Evolutionary conservation across 1,284 basidiomycete species (phyloP).

Genomic region (Moniliophthora roreri): DNA sequence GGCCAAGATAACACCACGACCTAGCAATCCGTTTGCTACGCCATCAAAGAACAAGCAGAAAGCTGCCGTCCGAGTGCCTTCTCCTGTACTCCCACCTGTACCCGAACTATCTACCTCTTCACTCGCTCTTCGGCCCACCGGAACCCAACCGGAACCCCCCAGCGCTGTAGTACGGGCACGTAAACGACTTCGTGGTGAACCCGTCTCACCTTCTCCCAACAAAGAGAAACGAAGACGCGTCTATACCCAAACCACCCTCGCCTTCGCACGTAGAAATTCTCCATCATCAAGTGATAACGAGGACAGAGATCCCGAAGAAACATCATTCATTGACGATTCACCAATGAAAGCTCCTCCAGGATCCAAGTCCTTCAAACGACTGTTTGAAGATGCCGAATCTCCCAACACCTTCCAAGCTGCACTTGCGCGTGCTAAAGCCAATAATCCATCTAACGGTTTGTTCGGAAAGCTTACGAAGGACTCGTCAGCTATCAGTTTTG

Average conservation of each 20-base stretch:
- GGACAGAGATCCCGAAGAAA: constrained; percentile 34
- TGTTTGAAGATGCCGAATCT: constrained; percentile 59
- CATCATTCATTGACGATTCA: constrained; percentile 64
- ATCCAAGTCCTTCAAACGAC: constrained; percentile 58
- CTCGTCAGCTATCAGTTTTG: constrained; percentile 3
- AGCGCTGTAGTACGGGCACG: constrained; percentile 64
- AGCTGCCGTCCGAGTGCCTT: constrained; percentile 28
- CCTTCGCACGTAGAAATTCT: constrained; percentile 27
- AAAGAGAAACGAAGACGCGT: constrained; percentile 69
- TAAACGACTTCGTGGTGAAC: constrained; percentile 77
- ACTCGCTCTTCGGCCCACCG: constrained; percentile 3
- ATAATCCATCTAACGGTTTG: constrained; percentile 1
- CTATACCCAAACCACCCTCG: constrained; percentile 29
- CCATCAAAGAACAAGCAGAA: constrained; percentile 44
- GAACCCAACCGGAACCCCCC: constrained; percentile 21
- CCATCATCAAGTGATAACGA: constrained; percentile 33
- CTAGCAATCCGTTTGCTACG: constrained; percentile 53
- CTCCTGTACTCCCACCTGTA: constrained; percentile 30
- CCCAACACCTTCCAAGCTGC: constrained; percentile 21
- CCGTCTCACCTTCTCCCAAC: constrained; percentile 75
- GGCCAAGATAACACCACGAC: constrained; percentile 15
- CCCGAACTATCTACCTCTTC: constrained; percentile 22
- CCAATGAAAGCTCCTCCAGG: constrained; percentile 61
- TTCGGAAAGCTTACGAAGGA: constrained; percentile 5
- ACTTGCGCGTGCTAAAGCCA: constrained; percentile 13